Percentiles rank a stretch among this genome's conserved stretches.
phyloP scores from a whole-genome alignment of 345 rosid species.

The Heritiera littoralis region DNA sequence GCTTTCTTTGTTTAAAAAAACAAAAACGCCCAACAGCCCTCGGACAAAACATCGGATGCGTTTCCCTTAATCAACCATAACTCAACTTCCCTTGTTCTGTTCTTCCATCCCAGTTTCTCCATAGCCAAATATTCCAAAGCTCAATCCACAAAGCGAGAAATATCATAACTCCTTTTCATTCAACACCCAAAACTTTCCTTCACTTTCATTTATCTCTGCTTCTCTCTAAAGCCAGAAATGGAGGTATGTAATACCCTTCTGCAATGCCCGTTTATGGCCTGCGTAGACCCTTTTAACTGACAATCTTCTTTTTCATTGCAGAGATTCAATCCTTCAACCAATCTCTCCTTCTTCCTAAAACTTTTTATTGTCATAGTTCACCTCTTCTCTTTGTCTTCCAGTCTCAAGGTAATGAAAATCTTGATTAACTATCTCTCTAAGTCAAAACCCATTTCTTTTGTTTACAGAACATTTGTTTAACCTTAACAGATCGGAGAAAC shows the following conservation, averaged over 20 bases:
- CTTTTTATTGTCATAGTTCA: constrained; percentile 26
- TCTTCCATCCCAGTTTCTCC: not conserved
- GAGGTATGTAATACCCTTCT: not conserved
- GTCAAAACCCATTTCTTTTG: not conserved
- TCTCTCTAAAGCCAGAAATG: constrained; percentile 16
- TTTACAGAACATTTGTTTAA: not conserved
- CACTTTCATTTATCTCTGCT: not conserved
- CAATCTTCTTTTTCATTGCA: constrained; percentile 15
- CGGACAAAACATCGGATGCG: not conserved
- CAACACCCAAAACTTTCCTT: not conserved
- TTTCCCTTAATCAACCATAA: not conserved
- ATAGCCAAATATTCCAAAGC: not conserved
- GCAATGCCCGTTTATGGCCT: not conserved
- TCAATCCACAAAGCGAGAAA: not conserved
- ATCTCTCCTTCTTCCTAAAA: not conserved
- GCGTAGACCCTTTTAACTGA: not conserved
- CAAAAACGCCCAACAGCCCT: not conserved
- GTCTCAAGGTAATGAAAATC: constrained; percentile 37
- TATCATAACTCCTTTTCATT: not conserved
- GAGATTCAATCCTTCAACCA: constrained; percentile 20
- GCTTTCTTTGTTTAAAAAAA: not conserved
- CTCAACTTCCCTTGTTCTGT: not conserved
- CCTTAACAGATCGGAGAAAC: constrained; percentile 77
- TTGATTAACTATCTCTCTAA: not conserved
- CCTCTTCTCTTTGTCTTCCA: constrained; percentile 30